Percentiles rank a stretch among this genome's conserved stretches.
Evolutionary conservation across 2,329 filamentous ascomycete genomes (phyloP).

Genomic region (Ceratocystiopsis sp.): DNA sequence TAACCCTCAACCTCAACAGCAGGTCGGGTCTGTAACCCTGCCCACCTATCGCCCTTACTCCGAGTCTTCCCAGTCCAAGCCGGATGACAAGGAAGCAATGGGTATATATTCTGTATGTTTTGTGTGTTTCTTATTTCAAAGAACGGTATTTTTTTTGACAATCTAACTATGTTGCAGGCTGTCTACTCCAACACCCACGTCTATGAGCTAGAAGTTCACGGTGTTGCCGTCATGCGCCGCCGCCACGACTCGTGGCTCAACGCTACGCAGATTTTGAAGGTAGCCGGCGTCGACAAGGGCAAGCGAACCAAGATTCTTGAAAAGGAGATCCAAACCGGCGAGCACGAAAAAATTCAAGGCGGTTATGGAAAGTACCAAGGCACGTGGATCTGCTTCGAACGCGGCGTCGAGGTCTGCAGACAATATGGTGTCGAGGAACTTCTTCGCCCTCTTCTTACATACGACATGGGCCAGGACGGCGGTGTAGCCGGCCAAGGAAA

Average conservation of each 20-base stretch:
- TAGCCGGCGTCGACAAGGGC: constrained; percentile 92
- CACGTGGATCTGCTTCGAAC: constrained; percentile 92
- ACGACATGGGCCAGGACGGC: constrained; percentile 65
- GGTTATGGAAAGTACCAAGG: constrained; percentile 98
- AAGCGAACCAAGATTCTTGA: constrained; percentile 95
- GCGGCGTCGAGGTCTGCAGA: constrained; percentile 81
- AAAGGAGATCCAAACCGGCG: constrained; percentile 90
- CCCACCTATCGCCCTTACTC: constrained; percentile 23
- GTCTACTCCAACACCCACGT: constrained; percentile 92
- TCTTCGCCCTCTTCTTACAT: constrained; percentile 56
- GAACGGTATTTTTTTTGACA: background rate
- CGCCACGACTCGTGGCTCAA: constrained; percentile 93
- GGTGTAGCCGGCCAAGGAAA: constrained; percentile 53
- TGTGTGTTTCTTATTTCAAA: background rate
- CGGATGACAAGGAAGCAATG: constrained; percentile 25
- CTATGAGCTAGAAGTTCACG: constrained; percentile 96
- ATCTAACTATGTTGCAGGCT: constrained; percentile 27
- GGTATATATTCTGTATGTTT: constrained; percentile 44
- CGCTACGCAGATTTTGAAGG: constrained; percentile 94
- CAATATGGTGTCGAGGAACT: constrained; percentile 63
- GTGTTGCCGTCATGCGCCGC: constrained; percentile 86
- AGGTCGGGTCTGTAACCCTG: constrained; percentile 19
- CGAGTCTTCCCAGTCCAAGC: constrained; percentile 16
- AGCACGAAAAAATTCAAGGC: constrained; percentile 96
- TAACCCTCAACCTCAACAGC: constrained; percentile 34